Evolutionary conservation across 805 yeast species (phyloP), one percentile per base, ranked within the genome.

Genomic region (Metschnikowia similis): DNA sequence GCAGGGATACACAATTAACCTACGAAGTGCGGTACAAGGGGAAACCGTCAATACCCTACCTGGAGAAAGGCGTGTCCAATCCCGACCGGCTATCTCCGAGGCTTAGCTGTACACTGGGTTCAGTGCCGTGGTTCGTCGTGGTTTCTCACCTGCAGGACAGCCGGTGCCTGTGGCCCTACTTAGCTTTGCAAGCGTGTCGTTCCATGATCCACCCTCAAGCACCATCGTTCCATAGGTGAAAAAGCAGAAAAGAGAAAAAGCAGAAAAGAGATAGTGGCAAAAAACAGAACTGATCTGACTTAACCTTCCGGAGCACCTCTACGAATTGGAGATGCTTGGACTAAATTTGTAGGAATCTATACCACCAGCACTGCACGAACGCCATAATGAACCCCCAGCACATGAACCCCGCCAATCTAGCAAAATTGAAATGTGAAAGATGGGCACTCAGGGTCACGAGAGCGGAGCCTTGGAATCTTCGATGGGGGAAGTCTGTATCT

Each of bases 321-420:
- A 91, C 85, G 52, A 88, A 77, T n/a, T 87, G 81, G 14, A 94
- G 92, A 65, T 87, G 90, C 50, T 83, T 85, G 5, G 85, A 82
- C 65, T 87, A 92, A 55, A 88, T 81, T 61, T 92, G 91, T 52
- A 92, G 75, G 51, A 91, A 80, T 59, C 81, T 78, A 62, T 92
- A 91, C 99, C 99, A 92, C 44, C 84, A 84, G 47, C 87, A 86
- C 67, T 90, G 97, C 42, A 83, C 80, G 61, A 88, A 85, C 0
- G 97, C 85, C 70, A 89, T 79, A 7, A 85, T 61, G 49, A 87
- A 81, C 1, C 98, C 97, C 97, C 97, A 91, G 39, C 80, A 68
- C 72, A 88, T 82, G 62, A 90, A 91, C 7, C 94, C 87, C 0
- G 83, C 76, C 63, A 89, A 79, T 55, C 97, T 76, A 47, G 79